Base-by-base conservation (phyloP, 345 rosid genomes). In the Gossypium rotundifolium region DNA sequence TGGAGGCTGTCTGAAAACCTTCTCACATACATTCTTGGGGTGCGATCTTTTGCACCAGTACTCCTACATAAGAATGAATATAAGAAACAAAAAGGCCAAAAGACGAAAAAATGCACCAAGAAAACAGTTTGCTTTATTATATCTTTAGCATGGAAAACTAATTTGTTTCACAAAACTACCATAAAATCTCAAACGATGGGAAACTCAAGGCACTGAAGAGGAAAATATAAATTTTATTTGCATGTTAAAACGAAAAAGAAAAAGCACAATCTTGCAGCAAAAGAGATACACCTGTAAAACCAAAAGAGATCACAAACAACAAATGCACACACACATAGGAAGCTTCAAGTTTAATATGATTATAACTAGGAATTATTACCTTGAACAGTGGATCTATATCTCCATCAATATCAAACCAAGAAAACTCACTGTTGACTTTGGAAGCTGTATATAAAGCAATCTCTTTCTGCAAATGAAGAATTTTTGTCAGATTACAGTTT, bases 21-120 rank as follows among this genome's bases (percentile, higher is more conserved):
- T 92, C 80, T 92, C 99, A 51, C 99, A 92, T 8, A 94, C 99
- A 76, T 87, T 79, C 84, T 94, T 92, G 16, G 99, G 99, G 74
- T 94, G 99, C 85, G 84, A 77, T 83, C 96, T 87, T 85, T 92
- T 94, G 89, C 99, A 94, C 99, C 99, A 94, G 79, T 88, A 92
- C 82, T 92, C 97, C 99, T 94, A 51, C 55, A 46, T 22, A 22
- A 22, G 54, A 22, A 66, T 7, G 4, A 46, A 5, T 66, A 20
- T 46, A 66, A 66, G 71, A 66, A 45, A 66, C 55, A 12, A 20
- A 16, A 66, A 66, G 71, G 54, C 55, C 71, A 66, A 66, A 66
- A 45, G 9, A 66, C 12, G 0, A 44, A 52, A 44, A 45, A 20
- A 22, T 12, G 53, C 27, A 51, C 38, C 57, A 22, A 38, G 42